Base-by-base conservation (phyloP, 805 yeast species). In the Naumovozyma dairenensis region DNA sequence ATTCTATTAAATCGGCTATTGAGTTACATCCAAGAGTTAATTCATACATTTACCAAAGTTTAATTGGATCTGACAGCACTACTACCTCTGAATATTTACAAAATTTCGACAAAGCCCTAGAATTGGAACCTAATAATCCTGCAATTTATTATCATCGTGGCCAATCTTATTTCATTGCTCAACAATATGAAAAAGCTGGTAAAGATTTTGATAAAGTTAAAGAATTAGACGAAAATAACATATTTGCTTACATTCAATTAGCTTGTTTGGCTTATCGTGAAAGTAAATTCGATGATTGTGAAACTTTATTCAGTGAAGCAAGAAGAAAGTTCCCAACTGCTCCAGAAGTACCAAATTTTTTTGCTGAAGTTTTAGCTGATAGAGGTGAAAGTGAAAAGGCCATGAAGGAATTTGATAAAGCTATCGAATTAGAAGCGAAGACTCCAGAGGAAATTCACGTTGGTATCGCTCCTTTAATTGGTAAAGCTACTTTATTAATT, bases 101-200 rank as follows among this genome's bases (percentile, higher is more conserved):
- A 31, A 81, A 77, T 60, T 85, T 87, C 51, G 71, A 72, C 33
- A 62, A 66, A 33, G 96, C 96, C 16, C 67, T 75, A 40, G 62
- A 68, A 40, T 52, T 80, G 40, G 77, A 82, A 50, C 73, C 86
- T 28, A 62, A 72, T 16, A 72, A 77, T 49, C 76, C 89, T 21
- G 95, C 89, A 55, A 72, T 80, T 43, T 82, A 77, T 67, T 89
- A 89, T 69, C 97, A 89, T 63, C 76, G 79, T 56, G 97, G 93
- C 46, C 98, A 89, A 72, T 69, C 86, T 55, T 74, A 71, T 59
- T 87, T 86, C 65, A 65, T 89, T 51, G 73, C 82, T 43, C 77
- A 77, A 40, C 81, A 83, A 42, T 73, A 80, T 51, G 63, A 61
- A 28, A 69, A 74, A 45, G 96, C 97, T 25, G 71, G 75, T 51